phyloP scores from a whole-genome alignment of 2,329 filamentous ascomycete genomes.

The Talaromyces sp. region DNA sequence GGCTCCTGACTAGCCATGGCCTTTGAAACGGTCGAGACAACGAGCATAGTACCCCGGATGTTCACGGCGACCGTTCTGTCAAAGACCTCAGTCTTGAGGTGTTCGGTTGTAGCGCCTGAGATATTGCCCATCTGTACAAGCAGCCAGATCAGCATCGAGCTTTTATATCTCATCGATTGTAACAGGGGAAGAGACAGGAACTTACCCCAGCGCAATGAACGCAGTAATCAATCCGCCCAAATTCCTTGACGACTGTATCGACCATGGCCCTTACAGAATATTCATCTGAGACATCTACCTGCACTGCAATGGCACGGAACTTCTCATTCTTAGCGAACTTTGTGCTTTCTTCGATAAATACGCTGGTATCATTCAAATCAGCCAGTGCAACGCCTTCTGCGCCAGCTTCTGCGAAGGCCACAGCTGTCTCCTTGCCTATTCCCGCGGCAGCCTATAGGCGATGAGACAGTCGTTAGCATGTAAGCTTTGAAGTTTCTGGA shows the following conservation, averaged over 20 bases:
- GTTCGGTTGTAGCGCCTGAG: background rate
- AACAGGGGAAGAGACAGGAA: background rate
- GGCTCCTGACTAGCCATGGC: conserved; percentile 23
- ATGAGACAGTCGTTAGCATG: background rate
- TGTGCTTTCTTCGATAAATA: conserved; percentile 2
- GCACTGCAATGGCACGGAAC: background rate
- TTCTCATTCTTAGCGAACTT: conserved; percentile 4
- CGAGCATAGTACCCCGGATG: background rate
- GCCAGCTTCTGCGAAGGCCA: conserved; percentile 7
- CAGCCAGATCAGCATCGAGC: background rate
- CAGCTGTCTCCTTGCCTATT: background rate
- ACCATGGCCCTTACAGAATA: conserved; percentile 6
- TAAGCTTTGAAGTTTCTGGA: background rate
- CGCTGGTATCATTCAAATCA: background rate
- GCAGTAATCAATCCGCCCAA: conserved; percentile 10
- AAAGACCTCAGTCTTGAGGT: background rate
- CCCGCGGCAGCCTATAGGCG: background rate
- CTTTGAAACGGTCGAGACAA: conserved; percentile 3
- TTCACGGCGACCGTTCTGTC: background rate
- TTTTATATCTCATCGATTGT: too few species aligned
- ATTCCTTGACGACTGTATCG: conserved; percentile 5
- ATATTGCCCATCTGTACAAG: background rate
- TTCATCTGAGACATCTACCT: background rate
- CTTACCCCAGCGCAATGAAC: conserved; percentile 8
- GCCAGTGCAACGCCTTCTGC: background rate